A percentile compares a stretch with the other conserved stretches of the same genome.
Evolutionary conservation across 345 rosid species (phyloP).

Genomic region (Lepidium didymum): DNA sequence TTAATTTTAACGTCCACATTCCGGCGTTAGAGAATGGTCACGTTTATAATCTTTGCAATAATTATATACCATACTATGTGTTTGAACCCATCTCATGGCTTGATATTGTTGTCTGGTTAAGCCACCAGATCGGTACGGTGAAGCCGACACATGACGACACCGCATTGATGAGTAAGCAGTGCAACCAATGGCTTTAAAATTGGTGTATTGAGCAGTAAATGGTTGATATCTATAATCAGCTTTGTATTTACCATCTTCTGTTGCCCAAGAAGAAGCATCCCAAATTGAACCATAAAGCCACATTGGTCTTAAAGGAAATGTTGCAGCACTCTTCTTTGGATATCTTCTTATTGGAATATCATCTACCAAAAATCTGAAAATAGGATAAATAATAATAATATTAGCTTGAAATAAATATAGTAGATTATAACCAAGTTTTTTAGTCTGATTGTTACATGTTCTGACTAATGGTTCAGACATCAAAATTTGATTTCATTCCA

Average conservation of each 20-base stretch:
- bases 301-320: slow-evolving; percentile 93
- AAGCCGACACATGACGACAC: slow-evolving; percentile 66
- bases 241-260: slow-evolving; percentile 92
- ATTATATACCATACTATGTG: slow-evolving; percentile 54
- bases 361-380: slow-evolving; percentile 78
- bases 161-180: slow-evolving; percentile 50
- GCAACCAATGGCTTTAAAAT: slow-evolving; percentile 77
- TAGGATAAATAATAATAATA: no score
- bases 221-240: slow-evolving; percentile 88
- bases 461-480: no score
- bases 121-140: slow-evolving; percentile 65
- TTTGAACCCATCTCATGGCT: slow-evolving; percentile 85
- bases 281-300: slow-evolving; percentile 96
- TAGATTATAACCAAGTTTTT: no score
- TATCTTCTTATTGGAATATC: slow-evolving; percentile 95
- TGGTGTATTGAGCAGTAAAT: slow-evolving; percentile 62
- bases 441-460: neutral
- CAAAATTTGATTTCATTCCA: no score
- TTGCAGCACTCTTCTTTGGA: slow-evolving; percentile 57
- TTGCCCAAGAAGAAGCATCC: slow-evolving; percentile 99
- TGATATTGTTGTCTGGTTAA: slow-evolving; percentile 49
- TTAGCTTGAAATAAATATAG: no score
- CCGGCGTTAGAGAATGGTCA: slow-evolving; percentile 83
- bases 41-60: slow-evolving; percentile 74
- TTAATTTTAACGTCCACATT: slow-evolving; percentile 42